A percentile compares a stretch with the other conserved stretches of the same genome.
phyloP scores from a whole-genome alignment of 176 grass and related monocot genomes.

The Panicum miliaceum region DNA sequence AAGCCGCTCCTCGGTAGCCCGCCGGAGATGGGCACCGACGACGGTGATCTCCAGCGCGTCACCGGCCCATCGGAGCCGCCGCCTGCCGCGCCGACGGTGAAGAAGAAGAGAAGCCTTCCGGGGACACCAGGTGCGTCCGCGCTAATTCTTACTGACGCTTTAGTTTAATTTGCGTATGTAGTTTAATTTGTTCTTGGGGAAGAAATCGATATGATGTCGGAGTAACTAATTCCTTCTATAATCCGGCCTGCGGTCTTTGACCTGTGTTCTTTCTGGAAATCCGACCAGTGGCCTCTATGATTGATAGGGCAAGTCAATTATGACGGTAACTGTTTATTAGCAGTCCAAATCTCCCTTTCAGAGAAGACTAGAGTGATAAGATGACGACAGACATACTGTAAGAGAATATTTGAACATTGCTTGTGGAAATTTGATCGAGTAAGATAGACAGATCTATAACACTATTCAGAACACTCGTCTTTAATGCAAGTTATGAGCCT shows the following conservation, averaged over 20 bases:
- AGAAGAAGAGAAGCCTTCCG: constrained; percentile 84
- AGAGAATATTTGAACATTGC: constrained; percentile 32
- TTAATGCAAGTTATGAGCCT: background rate
- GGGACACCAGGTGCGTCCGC: constrained; percentile 77
- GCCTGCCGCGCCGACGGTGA: constrained; percentile 26
- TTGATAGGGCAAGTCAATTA: constrained; percentile 51
- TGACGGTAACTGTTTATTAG: constrained; percentile 47
- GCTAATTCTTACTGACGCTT: background rate
- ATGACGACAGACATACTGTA: constrained; percentile 40
- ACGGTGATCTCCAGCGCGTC: constrained; percentile 34
- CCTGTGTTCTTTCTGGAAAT: background rate
- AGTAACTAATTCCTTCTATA: background rate
- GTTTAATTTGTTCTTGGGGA: background rate
- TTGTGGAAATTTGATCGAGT: background rate
- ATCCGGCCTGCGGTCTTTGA: background rate
- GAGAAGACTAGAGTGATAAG: constrained; percentile 29
- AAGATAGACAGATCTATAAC: background rate
- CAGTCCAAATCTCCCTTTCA: constrained; percentile 36
- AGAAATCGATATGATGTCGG: background rate
- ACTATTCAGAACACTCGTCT: background rate
- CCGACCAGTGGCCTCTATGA: constrained; percentile 35
- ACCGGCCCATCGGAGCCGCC: background rate
- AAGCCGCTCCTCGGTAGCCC: constrained; percentile 24
- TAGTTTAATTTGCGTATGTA: too few species aligned
- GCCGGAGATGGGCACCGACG: constrained; percentile 19